A percentile compares a stretch with the other conserved stretches of the same genome.
These are phyloP conservation scores for Astrocystis sublimbata DNA, from an alignment of 495 filamentous ascomycete species.

Conservation along the genomic window DNA sequence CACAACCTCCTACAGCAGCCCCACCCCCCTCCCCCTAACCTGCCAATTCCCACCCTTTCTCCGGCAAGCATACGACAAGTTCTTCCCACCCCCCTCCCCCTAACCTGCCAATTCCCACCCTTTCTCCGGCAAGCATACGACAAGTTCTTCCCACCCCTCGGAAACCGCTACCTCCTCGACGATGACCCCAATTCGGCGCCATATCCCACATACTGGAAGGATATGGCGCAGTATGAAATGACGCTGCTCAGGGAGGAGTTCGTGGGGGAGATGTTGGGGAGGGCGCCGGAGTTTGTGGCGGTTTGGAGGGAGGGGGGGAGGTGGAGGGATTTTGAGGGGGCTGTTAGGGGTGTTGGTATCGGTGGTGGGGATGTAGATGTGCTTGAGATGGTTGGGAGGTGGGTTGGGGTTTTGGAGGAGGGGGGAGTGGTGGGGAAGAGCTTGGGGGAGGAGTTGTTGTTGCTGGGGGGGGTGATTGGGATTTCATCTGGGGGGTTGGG, in stretches of 20 bases:
- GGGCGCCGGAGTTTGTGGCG: conserved; percentile 25
- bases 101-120: conserved; percentile 45
- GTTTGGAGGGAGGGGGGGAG: conserved; percentile 8
- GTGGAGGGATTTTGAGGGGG: conserved; percentile 30
- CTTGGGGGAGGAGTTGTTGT: too few relatives aligned
- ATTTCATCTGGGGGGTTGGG: too few relatives aligned
- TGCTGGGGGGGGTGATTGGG: too few relatives aligned
- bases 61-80: conserved; percentile 22
- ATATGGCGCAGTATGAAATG: conserved; percentile 36
- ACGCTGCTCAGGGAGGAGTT: conserved; percentile 37
- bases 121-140: conserved; percentile 39
- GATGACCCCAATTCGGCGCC: not conserved
- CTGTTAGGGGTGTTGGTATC: conserved; percentile 27
- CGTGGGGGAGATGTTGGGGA: conserved; percentile 34
- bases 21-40: conserved; percentile 50
- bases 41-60: conserved; percentile 50
- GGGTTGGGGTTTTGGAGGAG: conserved; percentile 24
- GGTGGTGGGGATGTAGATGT: conserved; percentile 34
- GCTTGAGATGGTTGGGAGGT: conserved; percentile 22
- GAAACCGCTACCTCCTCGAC: conserved; percentile 21
- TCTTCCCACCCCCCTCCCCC: conserved; percentile 50
- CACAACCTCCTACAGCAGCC: too few relatives aligned
- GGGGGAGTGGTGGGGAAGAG: too few relatives aligned
- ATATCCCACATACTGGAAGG: conserved; percentile 13
- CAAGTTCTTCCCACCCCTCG: conserved; percentile 11